These are phyloP conservation scores for Furcasterigmium furcatum DNA, from an alignment of 2,329 filamentous ascomycete genomes.

Conservation along the genomic window DNA sequence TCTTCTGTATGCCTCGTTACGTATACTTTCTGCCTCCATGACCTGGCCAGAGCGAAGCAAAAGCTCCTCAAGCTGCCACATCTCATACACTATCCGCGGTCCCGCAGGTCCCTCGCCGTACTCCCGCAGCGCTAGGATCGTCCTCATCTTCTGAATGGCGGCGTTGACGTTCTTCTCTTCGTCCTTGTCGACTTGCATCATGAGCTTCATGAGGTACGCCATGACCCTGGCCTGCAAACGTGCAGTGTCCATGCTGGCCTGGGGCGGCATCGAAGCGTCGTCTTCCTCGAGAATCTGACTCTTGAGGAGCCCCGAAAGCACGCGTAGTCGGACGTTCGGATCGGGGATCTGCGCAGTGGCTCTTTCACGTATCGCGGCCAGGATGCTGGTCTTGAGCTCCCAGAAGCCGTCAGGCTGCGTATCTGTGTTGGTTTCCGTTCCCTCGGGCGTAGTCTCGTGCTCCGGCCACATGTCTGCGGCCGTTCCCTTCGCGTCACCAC, in stretches of 20 bases:
- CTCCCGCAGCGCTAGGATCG: constrained; percentile 9
- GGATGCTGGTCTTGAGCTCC: background rate
- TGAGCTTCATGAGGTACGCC: constrained; percentile 6
- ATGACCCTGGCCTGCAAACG: constrained; percentile 7
- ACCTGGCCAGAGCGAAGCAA: background rate
- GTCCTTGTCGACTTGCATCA: constrained; percentile 5
- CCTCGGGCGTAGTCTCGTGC: background rate
- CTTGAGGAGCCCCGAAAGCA: constrained; percentile 6
- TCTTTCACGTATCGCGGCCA: background rate
- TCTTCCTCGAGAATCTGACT: constrained; percentile 3
- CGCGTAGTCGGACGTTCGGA: constrained; percentile 1
- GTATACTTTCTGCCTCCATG: background rate
- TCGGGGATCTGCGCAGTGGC: background rate
- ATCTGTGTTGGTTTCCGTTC: background rate
- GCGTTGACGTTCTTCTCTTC: background rate
- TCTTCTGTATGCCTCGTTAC: background rate
- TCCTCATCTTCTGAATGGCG: constrained; percentile 5
- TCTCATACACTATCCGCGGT: constrained; percentile 11
- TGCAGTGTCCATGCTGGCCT: background rate
- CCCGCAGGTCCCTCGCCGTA: constrained; percentile 9
- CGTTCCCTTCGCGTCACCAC: too few relatives aligned
- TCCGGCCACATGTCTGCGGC: background rate
- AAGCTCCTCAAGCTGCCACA: constrained; percentile 12
- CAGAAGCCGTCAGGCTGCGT: background rate
- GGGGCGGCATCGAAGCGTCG: background rate